Evolutionary conservation across 2,329 filamentous ascomycete genomes (phyloP), one percentile per base, ranked within the genome.

Genomic region (Ophiocordyceps sinensis): DNA sequence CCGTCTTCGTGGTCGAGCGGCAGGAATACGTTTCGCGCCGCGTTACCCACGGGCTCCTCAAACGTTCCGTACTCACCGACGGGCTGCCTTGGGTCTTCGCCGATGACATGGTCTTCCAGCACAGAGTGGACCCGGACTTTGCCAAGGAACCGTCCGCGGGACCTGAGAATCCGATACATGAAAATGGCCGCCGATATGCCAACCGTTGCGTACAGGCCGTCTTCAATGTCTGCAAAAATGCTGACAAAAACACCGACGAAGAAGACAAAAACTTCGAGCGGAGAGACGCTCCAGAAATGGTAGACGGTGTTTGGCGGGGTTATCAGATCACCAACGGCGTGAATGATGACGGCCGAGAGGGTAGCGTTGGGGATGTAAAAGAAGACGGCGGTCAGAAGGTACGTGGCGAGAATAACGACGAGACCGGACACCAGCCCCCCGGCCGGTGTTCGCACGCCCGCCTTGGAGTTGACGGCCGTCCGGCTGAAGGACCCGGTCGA

Each of bases 401-500:
- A 96, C 47, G 94, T 85, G 30, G 91, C 88, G 9, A 96, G 67
- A 0, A 96, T 71, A 4, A 96, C 89, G 13, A 96, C 73, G 13
- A 83, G 41, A 0, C 84, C 88, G 8, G 88, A 95, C 47, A 96
- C 84, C 35, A 94, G 73, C 63, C 91, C 89, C 14, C 85, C 87
- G 42, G 94, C 78, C 1, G 89, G 89, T 1, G 88, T 95, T 21
- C 86, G 79, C 4, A 95, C 89, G 53, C 91, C 91, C 39, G 91
- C 88, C 63, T 96, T 96, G 5, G 89, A 91, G 62, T 95, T 94
- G 64, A 96, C 95, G 41, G 91, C 89, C 26, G 91, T 96, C 45
- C 91, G 79, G 30, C 85, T 94, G 69, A 96, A 96, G 3, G 91
- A 96, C 1, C 91, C 91, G 3, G 89, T 98, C 0, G 86, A 84